Evolutionary conservation across 2,329 filamentous ascomycete genomes (phyloP).

Genomic region (Coniochaeta sp.): DNA sequence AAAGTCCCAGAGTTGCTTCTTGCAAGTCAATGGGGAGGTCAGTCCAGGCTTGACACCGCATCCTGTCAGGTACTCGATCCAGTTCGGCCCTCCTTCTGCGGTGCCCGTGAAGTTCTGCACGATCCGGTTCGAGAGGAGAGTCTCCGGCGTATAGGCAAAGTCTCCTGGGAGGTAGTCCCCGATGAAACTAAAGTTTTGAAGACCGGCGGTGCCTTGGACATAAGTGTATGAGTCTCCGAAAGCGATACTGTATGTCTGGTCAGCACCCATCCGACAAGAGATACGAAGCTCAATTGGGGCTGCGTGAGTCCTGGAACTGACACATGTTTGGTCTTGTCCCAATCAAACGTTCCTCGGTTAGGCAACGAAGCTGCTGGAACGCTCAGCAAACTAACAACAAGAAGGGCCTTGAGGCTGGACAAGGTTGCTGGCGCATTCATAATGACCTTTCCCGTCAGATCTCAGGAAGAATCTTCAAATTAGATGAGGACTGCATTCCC

Average conservation of each 20-base stretch:
- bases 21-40: conserved; percentile 32
- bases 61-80: conserved; percentile 43
- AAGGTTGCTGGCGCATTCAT: background rate
- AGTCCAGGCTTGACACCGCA: conserved; percentile 38
- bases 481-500: background rate
- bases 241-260: conserved; percentile 19
- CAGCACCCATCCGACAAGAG: background rate
- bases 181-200: conserved; percentile 44
- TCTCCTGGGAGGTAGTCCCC: conserved; percentile 34
- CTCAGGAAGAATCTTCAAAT: background rate
- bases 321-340: background rate
- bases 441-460: background rate
- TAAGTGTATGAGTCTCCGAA: conserved; percentile 46
- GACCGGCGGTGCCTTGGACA: conserved; percentile 43
- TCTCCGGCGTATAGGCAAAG: conserved; percentile 31
- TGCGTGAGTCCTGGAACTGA: background rate
- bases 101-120: conserved; percentile 43
- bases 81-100: conserved; percentile 45
- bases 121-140: conserved; percentile 38
- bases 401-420: background rate
- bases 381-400: background rate
- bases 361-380: background rate
- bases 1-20: conserved; percentile 46
- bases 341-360: background rate
- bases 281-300: background rate